These are phyloP conservation scores for Triticum dicoccoides DNA, from an alignment of 176 grass and related monocot genomes.

Conservation along the genomic window DNA sequence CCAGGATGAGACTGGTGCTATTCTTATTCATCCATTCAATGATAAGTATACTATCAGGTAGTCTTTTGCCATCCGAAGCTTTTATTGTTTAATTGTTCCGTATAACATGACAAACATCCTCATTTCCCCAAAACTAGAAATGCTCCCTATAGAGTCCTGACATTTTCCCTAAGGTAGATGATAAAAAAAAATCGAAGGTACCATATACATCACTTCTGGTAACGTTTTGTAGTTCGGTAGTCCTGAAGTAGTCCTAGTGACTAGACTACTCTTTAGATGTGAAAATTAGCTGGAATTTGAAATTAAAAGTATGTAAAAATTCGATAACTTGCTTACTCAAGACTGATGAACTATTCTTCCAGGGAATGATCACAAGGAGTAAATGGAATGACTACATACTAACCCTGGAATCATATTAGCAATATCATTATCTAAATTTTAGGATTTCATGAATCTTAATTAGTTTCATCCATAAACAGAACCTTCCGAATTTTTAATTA, in stretches of 20 bases:
- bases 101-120: not conserved
- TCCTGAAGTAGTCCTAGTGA: not conserved
- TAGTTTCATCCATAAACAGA: not conserved
- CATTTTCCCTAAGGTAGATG: not conserved
- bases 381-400: not conserved
- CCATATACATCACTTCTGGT: not conserved
- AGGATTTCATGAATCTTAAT: not conserved
- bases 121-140: not conserved
- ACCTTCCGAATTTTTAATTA: not conserved
- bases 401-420: not conserved
- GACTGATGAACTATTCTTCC: not conserved
- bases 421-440: not conserved
- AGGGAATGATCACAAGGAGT: not conserved
- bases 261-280: not conserved
- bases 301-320: not conserved
- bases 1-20: slow-evolving; percentile 76
- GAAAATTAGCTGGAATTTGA: not conserved
- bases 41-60: slow-evolving; percentile 83
- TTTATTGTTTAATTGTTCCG: not conserved
- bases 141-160: not conserved
- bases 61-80: not conserved
- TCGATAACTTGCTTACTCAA: slow-evolving; percentile 12
- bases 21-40: slow-evolving; percentile 93
- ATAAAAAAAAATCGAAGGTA: not conserved
- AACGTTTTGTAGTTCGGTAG: not conserved